These are phyloP conservation scores for Microthyrium microscopicum DNA, from an alignment of 2,329 filamentous ascomycete species.

Conservation along the genomic window DNA sequence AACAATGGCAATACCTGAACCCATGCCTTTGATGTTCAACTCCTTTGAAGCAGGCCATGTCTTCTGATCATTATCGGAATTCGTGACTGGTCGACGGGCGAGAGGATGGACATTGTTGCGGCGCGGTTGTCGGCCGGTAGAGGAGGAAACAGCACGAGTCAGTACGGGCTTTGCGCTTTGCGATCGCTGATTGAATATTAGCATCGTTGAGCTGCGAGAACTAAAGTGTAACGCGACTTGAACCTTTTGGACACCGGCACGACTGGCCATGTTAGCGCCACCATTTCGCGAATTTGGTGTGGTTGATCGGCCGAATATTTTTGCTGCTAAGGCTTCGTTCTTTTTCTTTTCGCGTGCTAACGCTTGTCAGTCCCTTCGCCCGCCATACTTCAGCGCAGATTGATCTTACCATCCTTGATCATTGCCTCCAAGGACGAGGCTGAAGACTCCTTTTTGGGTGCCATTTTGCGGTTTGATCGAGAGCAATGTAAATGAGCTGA, in stretches of 20 bases:
- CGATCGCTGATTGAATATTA: conserved; percentile 18
- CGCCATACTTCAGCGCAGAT: too few relatives aligned
- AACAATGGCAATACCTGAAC: conserved; percentile 52
- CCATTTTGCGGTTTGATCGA: too few relatives aligned
- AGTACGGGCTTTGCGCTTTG: conserved; percentile 23
- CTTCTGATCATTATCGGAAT: conserved; percentile 18
- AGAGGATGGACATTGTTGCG: not conserved
- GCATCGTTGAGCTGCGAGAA: not conserved
- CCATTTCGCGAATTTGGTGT: conserved; percentile 30
- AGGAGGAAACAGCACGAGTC: conserved; percentile 28
- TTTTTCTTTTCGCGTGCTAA: conserved; percentile 55
- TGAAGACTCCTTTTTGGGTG: too few relatives aligned
- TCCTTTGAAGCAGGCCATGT: conserved; percentile 42
- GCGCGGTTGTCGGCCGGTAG: conserved; percentile 1
- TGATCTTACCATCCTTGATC: too few relatives aligned
- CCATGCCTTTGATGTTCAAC: conserved; percentile 53
- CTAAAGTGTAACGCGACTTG: conserved; percentile 13
- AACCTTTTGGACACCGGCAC: conserved; percentile 59
- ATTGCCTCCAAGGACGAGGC: too few relatives aligned
- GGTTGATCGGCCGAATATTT: conserved; percentile 51
- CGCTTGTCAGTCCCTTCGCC: too few relatives aligned
- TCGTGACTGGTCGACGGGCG: conserved; percentile 9
- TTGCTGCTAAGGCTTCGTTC: conserved; percentile 53
- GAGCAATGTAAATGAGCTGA: too few relatives aligned
- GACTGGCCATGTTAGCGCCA: conserved; percentile 41